Evolutionary conservation across 2,329 filamentous ascomycete species (phyloP).

Genomic region (Colletotrichum sp.): DNA sequence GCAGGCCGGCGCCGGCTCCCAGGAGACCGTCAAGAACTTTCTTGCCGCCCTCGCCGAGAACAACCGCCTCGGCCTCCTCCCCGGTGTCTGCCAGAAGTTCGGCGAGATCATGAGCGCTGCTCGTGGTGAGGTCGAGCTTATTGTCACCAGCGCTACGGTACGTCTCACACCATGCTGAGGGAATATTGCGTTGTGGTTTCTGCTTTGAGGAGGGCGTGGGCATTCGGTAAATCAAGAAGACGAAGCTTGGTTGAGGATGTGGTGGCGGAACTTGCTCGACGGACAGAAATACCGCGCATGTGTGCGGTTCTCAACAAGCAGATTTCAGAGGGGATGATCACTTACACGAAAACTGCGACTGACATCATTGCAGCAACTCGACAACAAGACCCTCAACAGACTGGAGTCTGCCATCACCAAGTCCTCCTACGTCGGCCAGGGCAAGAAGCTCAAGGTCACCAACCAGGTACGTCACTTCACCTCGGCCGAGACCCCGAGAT

Average conservation of each 20-base stretch:
- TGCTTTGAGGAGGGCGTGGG: neutral
- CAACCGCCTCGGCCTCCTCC: conserved; percentile 87
- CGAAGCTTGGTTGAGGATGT: neutral
- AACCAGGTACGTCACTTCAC: conserved; percentile 67
- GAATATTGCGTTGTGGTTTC: neutral
- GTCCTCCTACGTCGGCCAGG: conserved; percentile 84
- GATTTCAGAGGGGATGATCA: neutral
- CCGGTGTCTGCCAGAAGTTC: conserved; percentile 88
- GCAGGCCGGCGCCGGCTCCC: conserved; percentile 71
- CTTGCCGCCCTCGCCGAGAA: conserved; percentile 89
- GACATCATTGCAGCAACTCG: conserved; percentile 68
- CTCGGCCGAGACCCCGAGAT: neutral
- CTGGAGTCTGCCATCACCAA: conserved; percentile 89
- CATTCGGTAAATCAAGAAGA: neutral
- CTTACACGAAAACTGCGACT: conserved; percentile 17
- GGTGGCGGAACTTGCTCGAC: neutral
- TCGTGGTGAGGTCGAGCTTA: conserved; percentile 91
- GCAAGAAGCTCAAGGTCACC: conserved; percentile 98
- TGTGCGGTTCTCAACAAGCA: neutral
- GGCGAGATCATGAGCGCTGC: conserved; percentile 84
- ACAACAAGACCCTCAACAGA: conserved; percentile 83
- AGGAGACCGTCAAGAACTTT: conserved; percentile 93
- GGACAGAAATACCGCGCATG: neutral
- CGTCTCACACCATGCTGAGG: conserved; percentile 33
- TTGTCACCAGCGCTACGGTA: conserved; percentile 89